Evolutionary conservation across 2,329 filamentous ascomycete genomes (phyloP), one percentile per base, ranked within the genome.

Genomic region (Teratosphaeriaceae sp.): DNA sequence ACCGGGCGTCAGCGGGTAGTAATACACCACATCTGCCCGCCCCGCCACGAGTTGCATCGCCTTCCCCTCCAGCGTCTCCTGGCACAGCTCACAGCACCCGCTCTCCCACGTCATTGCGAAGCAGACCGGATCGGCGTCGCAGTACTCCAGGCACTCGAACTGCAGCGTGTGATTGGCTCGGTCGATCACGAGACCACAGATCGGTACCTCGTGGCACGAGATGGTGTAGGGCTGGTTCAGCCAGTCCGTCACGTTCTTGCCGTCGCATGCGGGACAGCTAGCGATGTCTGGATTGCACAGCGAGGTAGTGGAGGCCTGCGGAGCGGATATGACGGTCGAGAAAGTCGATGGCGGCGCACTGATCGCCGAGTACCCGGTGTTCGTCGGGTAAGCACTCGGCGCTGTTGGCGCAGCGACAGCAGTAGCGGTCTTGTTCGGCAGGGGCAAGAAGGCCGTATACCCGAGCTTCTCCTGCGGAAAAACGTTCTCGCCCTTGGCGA

Each of bases 391-490:
- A 2, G 33, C 33, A 24, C 34, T 44, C 4, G 38, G 35, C 16
- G 20, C 26, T 13, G 34, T 20, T 9, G 37, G 24, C 16, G 43
- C 16, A 30, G 36, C 35, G 7, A 34, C 38, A 13, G 22, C 20
- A n/a, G n/a, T n/a, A 12, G 16, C 18, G 15, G 42, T 27, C 21
- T 24, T 39, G 11, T 42, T 49, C n/a, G 40, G 16, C 11, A 58
- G 44, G 2, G 55, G 55, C 34, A 57, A 29, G 47, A 58, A 58
- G 12, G 53, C 55, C 4, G 51, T 55, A 31, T 53, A 55, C 2
- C 51, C 52, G 8, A 38, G 23, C 23, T 13, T 40, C 19, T 51
- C 40, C 9, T 38, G 31, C 11, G 48, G 43, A 26, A 46, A 45
- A 24, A 51, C 37, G 38, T 50, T 36, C 7, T 43, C 31, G 11